Evolutionary conservation across 2,329 filamentous ascomycete genomes (phyloP), one percentile per base, ranked within the genome.

Genomic region (Microsporum canis): DNA sequence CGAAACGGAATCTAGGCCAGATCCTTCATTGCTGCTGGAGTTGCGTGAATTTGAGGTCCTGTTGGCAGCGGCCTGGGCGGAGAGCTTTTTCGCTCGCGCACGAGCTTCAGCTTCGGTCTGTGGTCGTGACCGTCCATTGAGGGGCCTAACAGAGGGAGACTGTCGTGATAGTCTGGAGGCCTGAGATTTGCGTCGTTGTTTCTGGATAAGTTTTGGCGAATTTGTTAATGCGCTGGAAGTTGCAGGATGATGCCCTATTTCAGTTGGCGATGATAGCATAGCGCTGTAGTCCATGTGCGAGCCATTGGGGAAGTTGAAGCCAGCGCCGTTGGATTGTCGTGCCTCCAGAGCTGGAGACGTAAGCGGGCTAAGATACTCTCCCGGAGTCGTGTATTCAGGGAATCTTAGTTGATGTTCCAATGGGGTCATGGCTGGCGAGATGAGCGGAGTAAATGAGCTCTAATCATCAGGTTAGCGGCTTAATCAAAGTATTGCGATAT

Each of bases 291-390:
- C 75, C 2, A 71, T 71, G 12, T 73, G 66, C 51, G 73, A 70
- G 38, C 69, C 67, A 7, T 69, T 68, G 43, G 72, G 70, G 57
- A 73, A 73, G 10, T 71, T 68, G 58, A 73, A 75, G 53, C 68
- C 66, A 63, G 72, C 71, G 33, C 68, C 64, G 62, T 71, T 71
- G 62, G 72, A 62, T 49, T 72, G 72, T 59, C 77, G 76, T 6
- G 78, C 77, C 68, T 79, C 76, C 33, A 80, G 71, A n/a, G 78
- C 78, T 2, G 78, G 78, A 7, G 78, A 80, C 1, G 77, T 79
- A 38, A 80, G 71, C 29, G 78, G 78, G 29, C 76, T 80, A 64
- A 80, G 79, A 65, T 78, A 77, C 66, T 79, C 77, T 56, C 76
- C 75, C 7, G 76, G 75, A 29, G 77, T 73, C 7, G 76, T 73